Evolutionary conservation across 805 yeast genomes (phyloP).

Genomic region (Wickerhamomyces bisporus): DNA sequence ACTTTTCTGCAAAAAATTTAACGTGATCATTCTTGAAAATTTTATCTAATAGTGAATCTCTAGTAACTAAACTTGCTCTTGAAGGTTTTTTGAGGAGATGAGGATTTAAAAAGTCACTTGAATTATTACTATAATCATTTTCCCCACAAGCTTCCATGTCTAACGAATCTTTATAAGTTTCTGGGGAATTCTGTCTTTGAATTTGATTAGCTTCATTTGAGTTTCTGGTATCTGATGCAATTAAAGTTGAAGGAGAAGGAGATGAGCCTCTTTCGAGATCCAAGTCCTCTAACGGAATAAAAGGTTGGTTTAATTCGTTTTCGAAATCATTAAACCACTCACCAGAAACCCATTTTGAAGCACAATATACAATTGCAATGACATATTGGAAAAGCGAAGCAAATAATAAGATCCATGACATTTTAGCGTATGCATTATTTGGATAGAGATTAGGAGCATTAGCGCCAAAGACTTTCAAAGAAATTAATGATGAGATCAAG

Average conservation of each 20-base stretch:
- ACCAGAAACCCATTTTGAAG: constrained; percentile 37
- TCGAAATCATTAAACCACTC: constrained; percentile 24
- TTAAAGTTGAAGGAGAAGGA: constrained; percentile 21
- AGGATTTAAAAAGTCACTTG: too few species aligned
- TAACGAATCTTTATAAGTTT: constrained; percentile 20
- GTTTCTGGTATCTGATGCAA: constrained; percentile 9
- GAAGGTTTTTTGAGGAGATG: constrained; percentile 2
- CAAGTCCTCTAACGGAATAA: constrained; percentile 27
- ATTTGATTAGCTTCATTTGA: constrained; percentile 7
- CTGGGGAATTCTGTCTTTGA: constrained; percentile 12
- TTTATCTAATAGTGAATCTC: constrained; percentile 31
- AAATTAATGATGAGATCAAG: constrained; percentile 45
- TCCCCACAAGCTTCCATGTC: constrained; percentile 15
- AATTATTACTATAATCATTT: constrained; percentile 3
- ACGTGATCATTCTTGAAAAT: constrained; percentile 29
- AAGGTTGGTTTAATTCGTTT: constrained; percentile 12
- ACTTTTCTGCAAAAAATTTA: constrained; percentile 19
- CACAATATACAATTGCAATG: constrained; percentile 45
- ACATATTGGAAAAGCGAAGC: constrained; percentile 48
- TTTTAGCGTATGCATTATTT: constrained; percentile 61
- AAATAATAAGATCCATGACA: constrained; percentile 57
- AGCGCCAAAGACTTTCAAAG: constrained; percentile 51
- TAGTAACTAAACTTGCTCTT: constrained; percentile 15
- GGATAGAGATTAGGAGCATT: constrained; percentile 72
- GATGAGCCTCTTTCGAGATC: constrained; percentile 19